Evolutionary conservation across 345 rosid genomes (phyloP).

Genomic region (Streptanthus diversifolius): DNA sequence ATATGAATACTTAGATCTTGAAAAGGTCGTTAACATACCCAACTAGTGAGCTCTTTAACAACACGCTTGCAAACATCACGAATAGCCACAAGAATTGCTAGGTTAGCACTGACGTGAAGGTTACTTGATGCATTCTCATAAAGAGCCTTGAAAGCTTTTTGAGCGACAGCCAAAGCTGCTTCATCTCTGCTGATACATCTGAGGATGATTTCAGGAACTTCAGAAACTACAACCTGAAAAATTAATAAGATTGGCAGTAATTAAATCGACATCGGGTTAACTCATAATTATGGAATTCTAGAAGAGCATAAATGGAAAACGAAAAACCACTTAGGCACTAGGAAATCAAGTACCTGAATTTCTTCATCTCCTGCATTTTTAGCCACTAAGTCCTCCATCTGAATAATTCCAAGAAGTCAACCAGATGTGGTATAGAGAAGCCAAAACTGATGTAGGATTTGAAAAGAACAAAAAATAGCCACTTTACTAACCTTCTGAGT

Average conservation of each 20-base stretch:
- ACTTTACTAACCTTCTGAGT: slow-evolving; percentile 64
- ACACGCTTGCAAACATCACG: slow-evolving; percentile 96
- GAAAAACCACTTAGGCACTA: slow-evolving; percentile 5
- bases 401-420: slow-evolving; percentile 33
- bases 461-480: not conserved
- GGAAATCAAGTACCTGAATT: slow-evolving; percentile 60
- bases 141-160: slow-evolving; percentile 89
- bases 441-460: not conserved
- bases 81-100: slow-evolving; percentile 80
- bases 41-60: slow-evolving; percentile 91
- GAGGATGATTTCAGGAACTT: slow-evolving; percentile 93
- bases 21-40: slow-evolving; percentile 58
- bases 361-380: slow-evolving; percentile 72
- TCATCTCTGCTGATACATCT: slow-evolving; percentile 93
- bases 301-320: not conserved
- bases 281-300: not conserved
- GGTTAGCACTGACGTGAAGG: slow-evolving; percentile 69
- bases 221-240: slow-evolving; percentile 71
- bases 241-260: not conserved
- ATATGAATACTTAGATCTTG: not conserved
- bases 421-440: slow-evolving; percentile 1
- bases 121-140: slow-evolving; percentile 80
- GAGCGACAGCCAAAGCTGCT: slow-evolving; percentile 97
- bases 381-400: slow-evolving; percentile 81
- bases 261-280: not conserved